Base-by-base conservation (phyloP, 2,329 filamentous ascomycete genomes). In the Monosporascus sp. region DNA sequence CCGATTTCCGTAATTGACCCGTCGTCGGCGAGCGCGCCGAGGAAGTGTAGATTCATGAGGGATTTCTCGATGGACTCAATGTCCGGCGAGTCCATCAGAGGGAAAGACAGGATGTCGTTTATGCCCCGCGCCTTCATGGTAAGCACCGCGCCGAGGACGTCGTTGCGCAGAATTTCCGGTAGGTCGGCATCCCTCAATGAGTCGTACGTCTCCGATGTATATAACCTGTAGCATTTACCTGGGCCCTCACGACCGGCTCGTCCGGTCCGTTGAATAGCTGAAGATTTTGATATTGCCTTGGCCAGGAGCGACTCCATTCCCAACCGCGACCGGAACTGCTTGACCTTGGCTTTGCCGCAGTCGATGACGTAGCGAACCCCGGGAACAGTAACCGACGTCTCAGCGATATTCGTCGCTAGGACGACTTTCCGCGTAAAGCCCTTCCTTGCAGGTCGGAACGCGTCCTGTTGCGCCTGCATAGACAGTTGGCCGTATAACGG, bases 391-490 rank as follows among this genome's bases (percentile, higher is more conserved):
- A 99, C 89, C 1, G 94, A 97, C 0, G 94, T 97, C 70, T 99
- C 94, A n/a, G 94, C 94, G 63, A 99, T 97, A 65, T 99, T 99
- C 15, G 94, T 99, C 0, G 92, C 87, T 1, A 99, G 76, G 0
- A 99, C 91, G 14, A 97, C 80, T 66, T 97, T 97, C 44, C 94
- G 82, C 0, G 90, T 95, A 52, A 79, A 81, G n/a, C 78, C 78
- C 2, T 84, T 81, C 52, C 83, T 83, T 22, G 88, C 80, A 1
- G 89, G 88, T 51, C 86, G 78, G 68, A 99, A 97, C 9, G 95
- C 91, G 22, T 85, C 82, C 60, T 96, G 89, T 63, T 99, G 94
- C 0, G 88, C 88, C 51, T 87, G 82, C 60, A 94, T 91, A 1
- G 93, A 89, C 6, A 99, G 79, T 37, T 95, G 91, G 2, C 94